These are phyloP conservation scores for Erythrophleum fordii DNA, from an alignment of 306 rosid genomes.

Conservation along the genomic window DNA sequence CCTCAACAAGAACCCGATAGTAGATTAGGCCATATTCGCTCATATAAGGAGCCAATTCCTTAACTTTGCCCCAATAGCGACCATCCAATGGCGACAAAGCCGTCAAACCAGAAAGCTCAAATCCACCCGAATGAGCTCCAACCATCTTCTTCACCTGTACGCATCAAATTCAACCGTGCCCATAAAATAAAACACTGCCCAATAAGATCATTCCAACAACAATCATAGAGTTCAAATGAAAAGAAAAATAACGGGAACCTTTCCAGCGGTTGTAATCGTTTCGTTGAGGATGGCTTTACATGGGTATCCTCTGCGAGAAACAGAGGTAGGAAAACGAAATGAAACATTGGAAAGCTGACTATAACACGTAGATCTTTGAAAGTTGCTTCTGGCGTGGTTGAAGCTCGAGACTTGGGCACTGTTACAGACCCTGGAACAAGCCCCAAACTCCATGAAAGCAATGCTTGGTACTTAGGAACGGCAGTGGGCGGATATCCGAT, in stretches of 20 bases:
- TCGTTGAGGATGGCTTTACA: slow-evolving; percentile 39
- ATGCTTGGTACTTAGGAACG: background rate
- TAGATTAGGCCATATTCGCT: slow-evolving; percentile 69
- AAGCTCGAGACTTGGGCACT: slow-evolving; percentile 30
- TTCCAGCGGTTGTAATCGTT: background rate
- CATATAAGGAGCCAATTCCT: slow-evolving; percentile 63
- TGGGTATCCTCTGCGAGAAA: slow-evolving; percentile 32
- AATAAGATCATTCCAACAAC: background rate
- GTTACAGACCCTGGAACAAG: slow-evolving; percentile 34
- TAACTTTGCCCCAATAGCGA: slow-evolving; percentile 69
- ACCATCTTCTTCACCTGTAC: slow-evolving; percentile 34
- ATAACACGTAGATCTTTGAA: background rate
- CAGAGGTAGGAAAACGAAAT: background rate
- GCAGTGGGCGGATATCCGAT: background rate
- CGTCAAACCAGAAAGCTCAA: slow-evolving; percentile 59
- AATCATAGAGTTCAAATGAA: background rate
- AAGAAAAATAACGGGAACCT: slow-evolving; percentile 20
- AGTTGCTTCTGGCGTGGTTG: background rate
- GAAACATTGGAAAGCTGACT: slow-evolving; percentile 8
- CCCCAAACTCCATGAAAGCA: slow-evolving; percentile 36
- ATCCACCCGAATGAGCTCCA: slow-evolving; percentile 32
- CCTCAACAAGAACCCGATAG: slow-evolving; percentile 72
- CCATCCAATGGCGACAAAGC: slow-evolving; percentile 82
- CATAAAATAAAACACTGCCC: background rate
- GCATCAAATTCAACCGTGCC: background rate